Base-by-base conservation (phyloP, 106 monocot species). In the Alisma plantagoaquatica region DNA sequence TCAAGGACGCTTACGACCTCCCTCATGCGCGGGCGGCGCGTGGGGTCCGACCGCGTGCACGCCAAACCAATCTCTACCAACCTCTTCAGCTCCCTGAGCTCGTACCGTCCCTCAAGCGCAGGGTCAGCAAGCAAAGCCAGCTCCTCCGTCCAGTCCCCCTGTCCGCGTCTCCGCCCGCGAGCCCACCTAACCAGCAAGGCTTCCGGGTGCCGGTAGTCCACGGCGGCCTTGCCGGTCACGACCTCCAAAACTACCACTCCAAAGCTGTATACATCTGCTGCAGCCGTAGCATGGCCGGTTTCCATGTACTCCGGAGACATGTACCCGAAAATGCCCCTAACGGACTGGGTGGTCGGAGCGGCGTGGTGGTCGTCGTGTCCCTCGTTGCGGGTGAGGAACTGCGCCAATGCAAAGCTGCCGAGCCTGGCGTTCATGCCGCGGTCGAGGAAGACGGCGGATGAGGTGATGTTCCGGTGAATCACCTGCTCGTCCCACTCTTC, bases 401-500 rank as follows among this genome's bases (percentile, higher is more conserved):
- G 83, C 0, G 92, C 92, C 1, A 93, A 77, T 0, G 92, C 86
- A 43, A 93, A 93, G 65, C 79, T 56, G 0, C 87, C 92, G 15
- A 87, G 83, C 22, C 72, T 42, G 3, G 87, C 77, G 48, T 66
- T 93, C 72, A 64, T 68, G 66, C 83, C 92, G 6, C 61, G 23
- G 50, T 93, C 87, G 1, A 93, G 74, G 29, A 83, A 83, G 29
- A 87, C 42, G 11, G 92, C 79, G 1, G 92, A 83, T 0, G 92
- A 87, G 11, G 87, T 93, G 18, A 93, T 83, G 77, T 73, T 80
- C 32, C 87, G 70, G 62, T 93, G 92, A 62, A 93, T 83, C 24
- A 93, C 92, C 70, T 87, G 76, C 69, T 93, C 83, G 21, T 93
- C 92, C 92, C 92, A 93, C 43, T 93, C 92, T 59, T 93, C 87